Evolutionary conservation across 2,329 filamentous ascomycete genomes (phyloP), one percentile per base, ranked within the genome.

Genomic region (Ploettnerulaceae sp.): DNA sequence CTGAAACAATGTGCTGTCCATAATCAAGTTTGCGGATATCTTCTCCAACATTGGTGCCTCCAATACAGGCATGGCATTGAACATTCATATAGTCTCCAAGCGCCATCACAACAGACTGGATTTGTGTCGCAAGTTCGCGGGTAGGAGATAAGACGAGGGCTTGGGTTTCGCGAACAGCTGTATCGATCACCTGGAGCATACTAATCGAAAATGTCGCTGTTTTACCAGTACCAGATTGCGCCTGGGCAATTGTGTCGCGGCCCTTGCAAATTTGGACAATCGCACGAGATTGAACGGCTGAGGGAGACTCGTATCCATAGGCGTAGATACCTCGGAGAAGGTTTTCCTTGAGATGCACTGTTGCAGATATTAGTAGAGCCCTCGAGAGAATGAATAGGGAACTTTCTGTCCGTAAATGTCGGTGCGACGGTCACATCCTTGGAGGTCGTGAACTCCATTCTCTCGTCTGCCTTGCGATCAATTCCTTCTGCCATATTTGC

Each of bases 31-130:
- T 95, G 67, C 88, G 84, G 60, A 98, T 98, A 65, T 98, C 93
- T 66, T 97, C 93, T 60, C 93, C 89, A 28, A 98, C 90, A 64
- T 95, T 97, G 57, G 93, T 98, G 51, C 93, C 93, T 58, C 93
- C 93, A 62, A 98, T 97, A 70, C 93, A 98, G 49, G 93, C 91
- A 63, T 98, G 93, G 71, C 93, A 98, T 70, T 98, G 90, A 3
- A 98, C 89, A 65, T 96, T 96, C 93, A 98, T 97, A 75, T 96
- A 98, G 70, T 98, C 93, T 57, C 93, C 93, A n/a, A 98, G 80
- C n/a, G 93, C 93, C 82, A 97, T 95, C 59, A 98, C 86, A 49
- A 98, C 93, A 26, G 89, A 95, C 71, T 98, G 93, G 56, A 98
- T 98, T 71, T 98, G 93, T 21, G 91, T 96, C 35, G 93, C 93